phyloP scores from a whole-genome alignment of 2,329 filamentous ascomycete species.

The Fusarium sp. region DNA sequence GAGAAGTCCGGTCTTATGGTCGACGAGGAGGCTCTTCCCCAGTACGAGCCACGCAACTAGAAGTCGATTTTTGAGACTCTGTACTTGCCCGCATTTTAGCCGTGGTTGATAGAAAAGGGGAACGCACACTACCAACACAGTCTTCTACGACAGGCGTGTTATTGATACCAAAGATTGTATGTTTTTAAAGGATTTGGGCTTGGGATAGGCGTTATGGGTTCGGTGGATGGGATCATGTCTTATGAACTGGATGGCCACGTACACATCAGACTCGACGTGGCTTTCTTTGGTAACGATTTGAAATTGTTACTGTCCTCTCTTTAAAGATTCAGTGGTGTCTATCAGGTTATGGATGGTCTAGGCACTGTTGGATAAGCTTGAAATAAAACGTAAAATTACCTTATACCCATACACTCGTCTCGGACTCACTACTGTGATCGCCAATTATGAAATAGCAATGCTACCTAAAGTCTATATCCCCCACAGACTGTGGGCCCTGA shows the following conservation, averaged over 20 bases:
- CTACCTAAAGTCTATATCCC: neutral
- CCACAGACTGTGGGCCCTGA: conserved; percentile 24
- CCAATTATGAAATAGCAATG: neutral
- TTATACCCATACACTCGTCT: neutral
- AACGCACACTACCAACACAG: conserved; percentile 2
- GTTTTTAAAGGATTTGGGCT: conserved; percentile 5
- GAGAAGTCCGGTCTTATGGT: conserved; percentile 64
- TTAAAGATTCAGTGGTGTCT: conserved; percentile 2
- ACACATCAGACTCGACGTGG: neutral
- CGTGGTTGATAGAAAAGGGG: neutral
- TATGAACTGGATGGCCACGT: conserved; percentile 19
- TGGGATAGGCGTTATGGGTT: conserved; percentile 30
- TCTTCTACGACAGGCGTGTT: conserved; percentile 6
- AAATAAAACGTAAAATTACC: neutral
- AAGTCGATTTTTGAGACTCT: neutral
- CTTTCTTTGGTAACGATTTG: conserved; percentile 8
- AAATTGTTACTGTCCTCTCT: conserved; percentile 29
- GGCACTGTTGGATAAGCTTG: conserved; percentile 1
- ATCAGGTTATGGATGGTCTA: conserved; percentile 3
- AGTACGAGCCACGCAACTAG: conserved; percentile 43
- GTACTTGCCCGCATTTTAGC: neutral
- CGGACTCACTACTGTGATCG: neutral
- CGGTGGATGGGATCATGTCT: conserved; percentile 16
- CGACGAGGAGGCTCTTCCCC: conserved; percentile 45
- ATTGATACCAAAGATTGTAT: conserved; percentile 36